These are phyloP conservation scores for Pseudocercospora musae DNA, from an alignment of 2,329 filamentous ascomycete genomes.

Conservation along the genomic window DNA sequence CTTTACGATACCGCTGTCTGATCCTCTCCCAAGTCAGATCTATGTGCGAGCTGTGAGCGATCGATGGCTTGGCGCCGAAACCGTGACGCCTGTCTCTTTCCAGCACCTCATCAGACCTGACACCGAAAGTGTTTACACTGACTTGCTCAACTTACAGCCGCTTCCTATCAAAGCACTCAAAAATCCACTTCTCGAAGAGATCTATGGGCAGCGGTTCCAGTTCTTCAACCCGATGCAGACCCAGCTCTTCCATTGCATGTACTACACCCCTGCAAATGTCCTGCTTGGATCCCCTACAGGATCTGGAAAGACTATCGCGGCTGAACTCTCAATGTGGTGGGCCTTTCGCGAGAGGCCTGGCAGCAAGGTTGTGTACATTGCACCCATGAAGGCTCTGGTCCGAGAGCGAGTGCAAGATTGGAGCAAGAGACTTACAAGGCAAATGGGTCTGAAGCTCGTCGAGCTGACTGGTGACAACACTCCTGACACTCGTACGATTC, in stretches of 20 bases:
- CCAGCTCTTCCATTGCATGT: constrained; percentile 94
- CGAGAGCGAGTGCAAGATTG: constrained; percentile 95
- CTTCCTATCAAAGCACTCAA: constrained; percentile 82
- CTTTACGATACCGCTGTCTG: constrained; percentile 92
- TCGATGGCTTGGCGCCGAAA: constrained; percentile 94
- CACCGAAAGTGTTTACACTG: constrained; percentile 95
- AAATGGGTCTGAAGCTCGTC: constrained; percentile 84
- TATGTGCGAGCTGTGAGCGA: constrained; percentile 94
- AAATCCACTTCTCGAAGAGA: constrained; percentile 79
- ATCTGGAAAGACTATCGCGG: constrained; percentile 95
- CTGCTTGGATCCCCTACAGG: constrained; percentile 93
- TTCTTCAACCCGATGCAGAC: constrained; percentile 99
- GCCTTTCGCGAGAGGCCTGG: constrained; percentile 91
- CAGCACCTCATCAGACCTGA: constrained; percentile 96
- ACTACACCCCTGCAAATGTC: constrained; percentile 88
- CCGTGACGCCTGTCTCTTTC: constrained; percentile 91
- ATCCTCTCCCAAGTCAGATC: constrained; percentile 91
- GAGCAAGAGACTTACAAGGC: constrained; percentile 73
- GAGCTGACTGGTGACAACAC: constrained; percentile 98
- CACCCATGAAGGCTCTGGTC: constrained; percentile 97
- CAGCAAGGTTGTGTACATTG: constrained; percentile 97
- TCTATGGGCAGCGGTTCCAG: constrained; percentile 85
- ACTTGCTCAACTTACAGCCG: constrained; percentile 86
- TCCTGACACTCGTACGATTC: constrained; percentile 90
- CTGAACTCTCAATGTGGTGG: constrained; percentile 99